Evolutionary conservation across 116 monocot genomes (phyloP), one percentile per base, ranked within the genome.

Genomic region (Zostera marina): DNA sequence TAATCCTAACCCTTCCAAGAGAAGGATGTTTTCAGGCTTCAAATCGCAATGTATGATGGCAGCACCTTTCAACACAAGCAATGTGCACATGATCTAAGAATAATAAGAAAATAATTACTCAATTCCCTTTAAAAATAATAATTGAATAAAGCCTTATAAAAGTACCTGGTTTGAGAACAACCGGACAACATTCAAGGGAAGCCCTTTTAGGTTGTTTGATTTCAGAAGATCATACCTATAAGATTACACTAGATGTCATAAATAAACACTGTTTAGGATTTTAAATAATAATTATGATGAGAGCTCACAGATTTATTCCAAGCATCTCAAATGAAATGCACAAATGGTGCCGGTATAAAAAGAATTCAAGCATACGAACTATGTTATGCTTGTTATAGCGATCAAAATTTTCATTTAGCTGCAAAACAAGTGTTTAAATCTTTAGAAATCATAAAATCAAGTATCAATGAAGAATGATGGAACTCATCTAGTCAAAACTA

Each of bases 251-350:
- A 32, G 32, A 32, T 32, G 19, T 51, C 15, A 51, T 20, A 32
- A 53, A 43, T 3, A 66, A 41, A 82, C 76, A 79, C 90, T 87
- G 19, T 21, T 1, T 51, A 51, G 16, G 49, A 19, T 32, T 32
- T 32, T 32, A 32, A 32, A 32, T 32, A 32, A 32, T 32, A 7
- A 51, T 19, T n/a, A 48, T 7, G 16, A 10, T 20, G 20, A 51
- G 20, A 63, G 40, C 87, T 84, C 79, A 94, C 94, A 94, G 66
- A 71, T 94, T 88, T 60, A 72, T 53, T 8, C 85, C 88, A 59
- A 94, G 94, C 88, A 88, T 75, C 72, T 94, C 94, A 74, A 94
- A 94, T 4, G 81, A 64, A 68, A 94, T 94, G 66, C 94, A 94
- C 22, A 94, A 65, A 76, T 94, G 94, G 26, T 49, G 67, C 52